Evolutionary conservation across 768 basidiomycete species (phyloP), one percentile per base, ranked within the genome.

Genomic region (Naganishia friedmannii): DNA sequence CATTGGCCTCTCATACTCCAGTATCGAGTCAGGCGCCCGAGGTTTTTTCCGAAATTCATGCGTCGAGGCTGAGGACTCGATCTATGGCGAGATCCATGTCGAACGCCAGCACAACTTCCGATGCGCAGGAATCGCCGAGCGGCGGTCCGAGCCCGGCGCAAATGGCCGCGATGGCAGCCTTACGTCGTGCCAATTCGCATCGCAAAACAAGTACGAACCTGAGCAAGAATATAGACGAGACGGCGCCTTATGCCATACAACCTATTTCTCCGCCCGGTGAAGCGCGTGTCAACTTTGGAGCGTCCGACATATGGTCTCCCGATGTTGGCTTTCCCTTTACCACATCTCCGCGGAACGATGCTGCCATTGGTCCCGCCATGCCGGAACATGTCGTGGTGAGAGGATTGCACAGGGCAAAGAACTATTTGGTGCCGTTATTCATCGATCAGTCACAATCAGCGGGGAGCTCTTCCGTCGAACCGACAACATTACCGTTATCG

Each of bases 121-220:
- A 51, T 12, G 48, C 48, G 7, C 48, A 51, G 34, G 57, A 58
- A 15, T 6, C 13, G 8, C 29, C 31, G 32, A 37, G 31, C 9
- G 58, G 39, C 23, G 32, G 39, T 39, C 17, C 39, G 1, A 63
- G 39, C 12, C 60, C 60, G n/a, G 60, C 60, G 42, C 60, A 63
- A 29, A 63, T 63, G 60, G 60, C 60, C 10, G 60, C 60, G 23
- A 63, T 46, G 60, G 60, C 60, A n/a, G 60, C 60, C 12, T 45
- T 63, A 34, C 37, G 60, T n/a, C 21, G 60, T n/a, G 60, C 60
- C 23, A 63, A 63, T 45, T 42, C 39, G 26, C 60, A 63, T 39
- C 37, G 60, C 10, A 26, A 5, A 15, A 2, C 26, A 9, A 23
- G 31, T n/a, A 17, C 34, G 17, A 26, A 26, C 39, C 7, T 29